Evolutionary conservation across 179 eudicot genomes (phyloP).

Genomic region (Heliamphora pulchella): DNA sequence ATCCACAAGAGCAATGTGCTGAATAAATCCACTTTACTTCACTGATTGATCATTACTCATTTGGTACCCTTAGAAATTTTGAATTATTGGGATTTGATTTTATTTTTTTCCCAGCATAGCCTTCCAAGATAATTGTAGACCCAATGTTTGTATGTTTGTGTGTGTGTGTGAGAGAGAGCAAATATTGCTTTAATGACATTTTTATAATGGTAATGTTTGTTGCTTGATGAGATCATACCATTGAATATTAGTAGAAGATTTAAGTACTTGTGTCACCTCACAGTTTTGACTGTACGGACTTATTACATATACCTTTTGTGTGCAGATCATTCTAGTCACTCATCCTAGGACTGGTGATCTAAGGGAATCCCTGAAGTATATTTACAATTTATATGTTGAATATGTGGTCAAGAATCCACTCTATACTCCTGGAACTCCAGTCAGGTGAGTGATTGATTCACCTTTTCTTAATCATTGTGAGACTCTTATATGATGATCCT

Average conservation of each 20-base stretch:
- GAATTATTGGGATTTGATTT: not conserved
- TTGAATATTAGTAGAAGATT: not conserved
- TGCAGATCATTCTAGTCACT: constrained; percentile 81
- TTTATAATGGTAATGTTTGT: not conserved
- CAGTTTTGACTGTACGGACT: not conserved
- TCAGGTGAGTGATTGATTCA: constrained; percentile 39
- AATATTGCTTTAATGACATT: not conserved
- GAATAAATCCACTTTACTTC: not conserved
- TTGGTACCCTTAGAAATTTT: not conserved
- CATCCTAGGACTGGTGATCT: constrained; percentile 88
- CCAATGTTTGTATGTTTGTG: not conserved
- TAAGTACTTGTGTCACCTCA: not conserved
- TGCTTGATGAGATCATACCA: not conserved
- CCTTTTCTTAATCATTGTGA: not conserved
- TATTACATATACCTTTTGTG: not conserved
- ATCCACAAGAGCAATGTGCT: not conserved
- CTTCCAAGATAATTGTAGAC: not conserved
- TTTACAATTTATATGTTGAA: constrained; percentile 84
- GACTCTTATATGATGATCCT: not conserved
- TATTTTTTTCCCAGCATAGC: not conserved
- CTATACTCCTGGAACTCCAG: constrained; percentile 74
- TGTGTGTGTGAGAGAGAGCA: no score
- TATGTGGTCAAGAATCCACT: constrained; percentile 93
- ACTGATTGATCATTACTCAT: not conserved
- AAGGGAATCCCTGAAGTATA: constrained; percentile 75